Percentiles rank a stretch among this genome's conserved stretches.
Evolutionary conservation across 176 grass and related monocot species (phyloP).

Genomic region (Canna indica): DNA sequence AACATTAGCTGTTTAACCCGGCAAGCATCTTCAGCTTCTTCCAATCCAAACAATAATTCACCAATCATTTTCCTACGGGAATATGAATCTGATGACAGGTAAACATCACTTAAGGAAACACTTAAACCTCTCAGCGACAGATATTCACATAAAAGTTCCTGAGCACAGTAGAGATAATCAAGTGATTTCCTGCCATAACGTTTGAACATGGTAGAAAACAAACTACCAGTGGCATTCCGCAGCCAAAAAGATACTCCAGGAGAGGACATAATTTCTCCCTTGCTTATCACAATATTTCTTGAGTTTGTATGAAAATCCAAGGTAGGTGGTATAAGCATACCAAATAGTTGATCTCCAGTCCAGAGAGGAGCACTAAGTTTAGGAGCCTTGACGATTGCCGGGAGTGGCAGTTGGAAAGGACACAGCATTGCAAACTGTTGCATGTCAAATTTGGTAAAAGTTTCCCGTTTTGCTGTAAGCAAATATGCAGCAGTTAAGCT

Average conservation of each 20-base stretch:
- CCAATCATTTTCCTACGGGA: conserved; percentile 48
- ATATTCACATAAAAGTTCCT: conserved; percentile 76
- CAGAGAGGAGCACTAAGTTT: conserved; percentile 36
- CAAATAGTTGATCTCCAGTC: conserved; percentile 76
- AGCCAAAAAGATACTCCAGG: conserved; percentile 45
- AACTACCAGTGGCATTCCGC: conserved; percentile 36
- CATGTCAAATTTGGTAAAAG: conserved; percentile 52
- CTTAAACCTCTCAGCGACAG: conserved; percentile 58
- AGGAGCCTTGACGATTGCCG: conserved; percentile 38
- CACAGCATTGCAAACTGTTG: conserved; percentile 74
- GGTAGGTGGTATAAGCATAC: conserved; percentile 50
- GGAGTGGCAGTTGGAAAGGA: conserved; percentile 21
- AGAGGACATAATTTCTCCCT: conserved; percentile 45
- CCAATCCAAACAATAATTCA: conserved; percentile 48
- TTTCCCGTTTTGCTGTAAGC: conserved; percentile 36
- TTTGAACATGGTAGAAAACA: conserved; percentile 62
- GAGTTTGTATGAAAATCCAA: conserved; percentile 39
- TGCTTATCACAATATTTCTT: conserved; percentile 31
- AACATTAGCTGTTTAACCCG: conserved; percentile 47
- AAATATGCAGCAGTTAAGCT: conserved; percentile 55
- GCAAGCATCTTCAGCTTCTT: conserved; percentile 73
- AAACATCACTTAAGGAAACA: conserved; percentile 70
- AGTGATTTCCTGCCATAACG: conserved; percentile 45
- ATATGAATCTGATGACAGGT: conserved; percentile 49
- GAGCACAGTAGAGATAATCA: conserved; percentile 49